Percentiles rank a stretch among this genome's conserved stretches.
phyloP scores from a whole-genome alignment of 805 yeast genomes.

The Hemisphaericaspora nanyangensis region DNA sequence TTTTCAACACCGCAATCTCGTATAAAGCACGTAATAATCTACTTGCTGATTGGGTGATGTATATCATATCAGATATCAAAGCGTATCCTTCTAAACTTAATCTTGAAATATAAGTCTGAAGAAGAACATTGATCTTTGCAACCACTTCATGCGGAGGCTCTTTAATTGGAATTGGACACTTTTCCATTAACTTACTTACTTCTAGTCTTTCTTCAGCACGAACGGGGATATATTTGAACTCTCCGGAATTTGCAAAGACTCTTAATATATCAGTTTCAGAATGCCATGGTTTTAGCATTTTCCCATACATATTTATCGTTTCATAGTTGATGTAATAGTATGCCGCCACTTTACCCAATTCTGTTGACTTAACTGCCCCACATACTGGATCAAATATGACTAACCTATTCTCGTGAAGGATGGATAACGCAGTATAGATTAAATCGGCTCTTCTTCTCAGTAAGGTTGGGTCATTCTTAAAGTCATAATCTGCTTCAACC shows the following conservation, averaged over 20 bases:
- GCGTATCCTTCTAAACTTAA: slow-evolving; percentile 83
- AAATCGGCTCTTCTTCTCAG: slow-evolving; percentile 59
- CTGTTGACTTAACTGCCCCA: slow-evolving; percentile 46
- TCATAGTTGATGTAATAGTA: slow-evolving; percentile 75
- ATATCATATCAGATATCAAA: slow-evolving; percentile 87
- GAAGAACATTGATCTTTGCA: slow-evolving; percentile 73
- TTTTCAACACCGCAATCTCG: slow-evolving; percentile 67
- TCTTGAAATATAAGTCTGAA: slow-evolving; percentile 85
- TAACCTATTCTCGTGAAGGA: slow-evolving; percentile 55
- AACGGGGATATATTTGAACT: slow-evolving; percentile 78
- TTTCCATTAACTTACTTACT: slow-evolving; percentile 60
- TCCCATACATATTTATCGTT: slow-evolving; percentile 67
- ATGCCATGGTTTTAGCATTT: slow-evolving; percentile 58
- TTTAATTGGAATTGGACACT: slow-evolving; percentile 82
- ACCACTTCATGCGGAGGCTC: slow-evolving; percentile 66
- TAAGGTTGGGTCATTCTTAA: slow-evolving; percentile 42
- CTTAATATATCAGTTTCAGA: slow-evolving; percentile 71
- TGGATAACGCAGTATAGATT: slow-evolving; percentile 68
- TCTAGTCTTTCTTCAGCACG: slow-evolving; percentile 84
- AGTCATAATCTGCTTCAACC: slow-evolving; percentile 60
- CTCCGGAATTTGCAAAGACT: slow-evolving; percentile 77
- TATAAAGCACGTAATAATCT: slow-evolving; percentile 80
- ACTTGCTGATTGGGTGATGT: slow-evolving; percentile 89
- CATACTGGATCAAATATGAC: slow-evolving; percentile 50
- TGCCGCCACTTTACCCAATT: slow-evolving; percentile 80